Evolutionary conservation across 352 stramenopile genomes (phyloP), one percentile per base, ranked within the genome.

Genomic region (Phytophthora multivora): DNA sequence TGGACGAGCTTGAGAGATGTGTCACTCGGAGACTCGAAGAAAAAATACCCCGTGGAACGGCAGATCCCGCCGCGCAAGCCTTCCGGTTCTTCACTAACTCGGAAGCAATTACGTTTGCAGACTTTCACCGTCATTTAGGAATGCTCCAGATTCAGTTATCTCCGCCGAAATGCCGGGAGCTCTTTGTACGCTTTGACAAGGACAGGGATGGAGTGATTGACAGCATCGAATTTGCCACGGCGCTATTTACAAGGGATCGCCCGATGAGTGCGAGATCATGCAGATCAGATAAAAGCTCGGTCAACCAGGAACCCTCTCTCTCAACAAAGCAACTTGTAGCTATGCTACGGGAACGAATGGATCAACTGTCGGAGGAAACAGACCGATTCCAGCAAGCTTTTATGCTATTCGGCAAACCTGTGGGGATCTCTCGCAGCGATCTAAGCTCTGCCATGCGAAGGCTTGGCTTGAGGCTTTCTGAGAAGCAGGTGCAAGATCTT

Each of bases 351-450:
- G 76, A 89, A 15, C 85, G 79, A 51, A 67, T 93, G 11, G 79
- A 90, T 18, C 79, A 89, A 26, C 75, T 80, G 2, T 86, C 77
- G 0, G 88, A 90, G 42, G 81, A 86, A 51, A 83, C 78, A 4
- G 85, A 91, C 36, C 79, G 76, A 7, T 91, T 93, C 19, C 83
- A 86, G 19, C 85, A 92, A 67, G 80, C 83, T 25, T 86, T 89
- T 25, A 81, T 77, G 49, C 79, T 93, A 13, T 92, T 93, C 38
- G 58, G 61, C 18, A 93, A 93, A 43, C 71, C 77, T 31, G 71
- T 67, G 0, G 85, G 78, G 10, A 92, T 93, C 49, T 81, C 76
- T 0, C 62, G 42, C 4, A 49, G 53, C 15, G 85, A 92, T 18
- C 80, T 93, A 50, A 81, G 77, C 28, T 30, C 38, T 40, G 80